Evolutionary conservation across 2,329 filamentous ascomycete genomes (phyloP).

Genomic region (Arthroderma sp.): DNA sequence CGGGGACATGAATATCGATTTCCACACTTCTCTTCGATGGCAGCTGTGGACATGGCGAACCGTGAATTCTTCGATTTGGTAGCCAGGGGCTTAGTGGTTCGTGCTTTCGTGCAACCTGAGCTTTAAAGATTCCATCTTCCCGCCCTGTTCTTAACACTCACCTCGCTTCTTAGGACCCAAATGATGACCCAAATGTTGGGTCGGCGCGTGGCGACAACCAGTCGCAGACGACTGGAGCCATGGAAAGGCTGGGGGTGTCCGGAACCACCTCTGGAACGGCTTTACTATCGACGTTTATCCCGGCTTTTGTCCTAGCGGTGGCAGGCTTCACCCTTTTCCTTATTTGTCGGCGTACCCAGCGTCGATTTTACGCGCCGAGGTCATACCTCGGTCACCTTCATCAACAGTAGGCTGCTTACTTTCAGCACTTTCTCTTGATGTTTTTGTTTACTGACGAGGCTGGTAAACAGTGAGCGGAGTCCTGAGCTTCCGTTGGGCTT

Average conservation of each 20-base stretch:
- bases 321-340: constrained; percentile 35
- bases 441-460: background rate
- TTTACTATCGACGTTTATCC: constrained; percentile 37
- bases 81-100: constrained; percentile 1
- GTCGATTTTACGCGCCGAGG: constrained; percentile 34
- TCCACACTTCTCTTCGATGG: no score
- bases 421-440: background rate
- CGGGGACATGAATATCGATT: no score
- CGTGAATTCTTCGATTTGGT: background rate
- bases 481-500: constrained; percentile 35
- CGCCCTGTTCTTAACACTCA: background rate
- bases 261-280: constrained; percentile 38
- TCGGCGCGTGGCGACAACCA: constrained; percentile 28
- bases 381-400: constrained; percentile 30
- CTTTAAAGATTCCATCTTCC: background rate
- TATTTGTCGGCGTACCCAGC: constrained; percentile 31
- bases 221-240: constrained; percentile 20
- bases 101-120: background rate
- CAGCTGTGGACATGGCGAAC: no score
- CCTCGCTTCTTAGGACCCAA: constrained; percentile 20
- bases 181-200: constrained; percentile 29
- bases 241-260: constrained; percentile 17
- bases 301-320: constrained; percentile 31
- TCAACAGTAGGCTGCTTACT: constrained; percentile 22
- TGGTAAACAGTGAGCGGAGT: constrained; percentile 28